Conservation (phyloP, 2,329 filamentous ascomycete genomes). For the Lachnellula suecica region DNA sequence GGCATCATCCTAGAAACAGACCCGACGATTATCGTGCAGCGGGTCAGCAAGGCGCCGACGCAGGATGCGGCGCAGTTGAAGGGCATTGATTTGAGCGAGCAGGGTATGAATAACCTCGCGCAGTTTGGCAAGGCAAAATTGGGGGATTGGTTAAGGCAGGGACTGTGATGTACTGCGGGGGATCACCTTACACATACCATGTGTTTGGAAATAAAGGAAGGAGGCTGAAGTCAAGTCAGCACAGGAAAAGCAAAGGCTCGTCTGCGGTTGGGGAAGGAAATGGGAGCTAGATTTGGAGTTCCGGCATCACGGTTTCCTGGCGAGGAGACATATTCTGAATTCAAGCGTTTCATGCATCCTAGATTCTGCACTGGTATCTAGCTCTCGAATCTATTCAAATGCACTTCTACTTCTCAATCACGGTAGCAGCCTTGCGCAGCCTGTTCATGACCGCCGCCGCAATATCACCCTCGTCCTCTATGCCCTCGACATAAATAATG, state of each 20-base stretch:
- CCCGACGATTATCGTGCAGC: constrained; percentile 86
- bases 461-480: constrained; percentile 75
- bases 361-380: background rate
- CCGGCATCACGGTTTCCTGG: constrained; percentile 7
- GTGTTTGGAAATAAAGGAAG: constrained; percentile 3
- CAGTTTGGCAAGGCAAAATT: constrained; percentile 91
- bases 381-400: background rate
- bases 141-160: constrained; percentile 86
- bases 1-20: constrained; percentile 98
- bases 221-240: background rate
- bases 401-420: constrained; percentile 20
- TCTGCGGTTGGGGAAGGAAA: background rate
- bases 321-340: background rate
- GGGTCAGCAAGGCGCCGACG: constrained; percentile 87
- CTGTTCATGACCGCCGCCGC: constrained; percentile 87
- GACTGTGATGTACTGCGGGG: no score
- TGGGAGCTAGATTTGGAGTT: constrained; percentile 12
- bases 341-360: background rate
- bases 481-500: constrained; percentile 87
- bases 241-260: background rate
- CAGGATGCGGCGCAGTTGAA: constrained; percentile 87
- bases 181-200: no score
- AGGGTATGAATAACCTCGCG: constrained; percentile 90
- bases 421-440: constrained; percentile 72
- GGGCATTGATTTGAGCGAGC: constrained; percentile 92